Evolutionary conservation across 1,284 basidiomycete species (phyloP).

Genomic region (Agroathelia rolfsii): DNA sequence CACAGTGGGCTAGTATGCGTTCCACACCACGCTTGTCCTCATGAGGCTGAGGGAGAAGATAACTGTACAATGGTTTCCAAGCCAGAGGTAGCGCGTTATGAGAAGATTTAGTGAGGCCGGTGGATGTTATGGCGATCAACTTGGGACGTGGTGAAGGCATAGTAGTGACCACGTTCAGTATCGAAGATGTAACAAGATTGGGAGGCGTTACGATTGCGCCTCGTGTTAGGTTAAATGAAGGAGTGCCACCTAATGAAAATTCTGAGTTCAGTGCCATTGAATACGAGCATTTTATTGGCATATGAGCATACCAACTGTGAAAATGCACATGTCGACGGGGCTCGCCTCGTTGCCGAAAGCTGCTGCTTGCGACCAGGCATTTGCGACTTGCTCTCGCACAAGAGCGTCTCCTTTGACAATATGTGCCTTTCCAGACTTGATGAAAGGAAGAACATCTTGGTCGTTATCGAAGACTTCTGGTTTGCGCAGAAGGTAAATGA

Average conservation of each 20-base stretch:
- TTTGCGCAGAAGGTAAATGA: slow-evolving; percentile 42
- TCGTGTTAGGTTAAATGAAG: slow-evolving; percentile 28
- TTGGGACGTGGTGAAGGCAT: slow-evolving; percentile 35
- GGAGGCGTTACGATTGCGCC: slow-evolving; percentile 35
- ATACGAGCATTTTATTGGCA: background rate
- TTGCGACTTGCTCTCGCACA: slow-evolving; percentile 30
- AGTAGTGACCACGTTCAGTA: slow-evolving; percentile 39
- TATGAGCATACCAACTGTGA: slow-evolving; percentile 37
- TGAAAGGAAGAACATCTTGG: slow-evolving; percentile 28
- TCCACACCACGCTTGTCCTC: slow-evolving; percentile 50
- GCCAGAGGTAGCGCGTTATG: slow-evolving; percentile 36
- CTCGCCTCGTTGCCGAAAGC: slow-evolving; percentile 14
- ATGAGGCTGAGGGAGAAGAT: slow-evolving; percentile 33
- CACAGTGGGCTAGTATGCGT: slow-evolving; percentile 31
- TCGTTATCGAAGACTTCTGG: slow-evolving; percentile 36
- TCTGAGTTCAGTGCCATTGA: slow-evolving; percentile 2
- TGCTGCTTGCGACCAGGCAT: slow-evolving; percentile 33
- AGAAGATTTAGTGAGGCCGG: slow-evolving; percentile 35
- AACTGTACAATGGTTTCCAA: slow-evolving; percentile 37
- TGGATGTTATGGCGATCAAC: slow-evolving; percentile 42
- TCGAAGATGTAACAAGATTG: slow-evolving; percentile 39
- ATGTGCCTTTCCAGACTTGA: slow-evolving; percentile 31
- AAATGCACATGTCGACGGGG: slow-evolving; percentile 35
- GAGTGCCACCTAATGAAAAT: slow-evolving; percentile 26
- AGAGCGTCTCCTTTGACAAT: slow-evolving; percentile 45